Conservation (phyloP, 208 protist genomes). For the Acanthamoeba polyphaga region DNA sequence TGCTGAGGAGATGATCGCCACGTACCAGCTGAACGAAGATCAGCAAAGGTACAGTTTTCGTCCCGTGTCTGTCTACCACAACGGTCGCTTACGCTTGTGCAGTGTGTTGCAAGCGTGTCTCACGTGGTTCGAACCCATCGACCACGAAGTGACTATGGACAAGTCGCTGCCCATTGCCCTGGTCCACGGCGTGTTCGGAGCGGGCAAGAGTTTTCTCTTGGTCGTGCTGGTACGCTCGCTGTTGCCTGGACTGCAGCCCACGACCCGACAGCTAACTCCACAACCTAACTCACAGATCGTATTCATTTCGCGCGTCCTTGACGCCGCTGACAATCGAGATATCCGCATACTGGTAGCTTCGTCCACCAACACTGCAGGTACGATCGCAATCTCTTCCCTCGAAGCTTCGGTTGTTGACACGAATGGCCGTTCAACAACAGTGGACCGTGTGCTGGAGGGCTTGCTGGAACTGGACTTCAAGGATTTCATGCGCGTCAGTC, state of each 20-base stretch:
- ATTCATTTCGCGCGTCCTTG: slow-evolving; percentile 75
- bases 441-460: slow-evolving; percentile 87
- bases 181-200: slow-evolving; percentile 90
- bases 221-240: not conserved
- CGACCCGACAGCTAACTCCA: too few relatives aligned
- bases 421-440: not conserved
- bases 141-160: slow-evolving; percentile 9
- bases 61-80: not conserved
- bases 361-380: slow-evolving; percentile 88
- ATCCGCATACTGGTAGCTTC: slow-evolving; percentile 86
- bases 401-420: not conserved
- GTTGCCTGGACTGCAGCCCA: too few relatives aligned
- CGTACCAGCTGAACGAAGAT: slow-evolving; percentile 64
- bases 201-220: slow-evolving; percentile 87
- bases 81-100: not conserved
- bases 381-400: not conserved
- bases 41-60: slow-evolving; percentile 5
- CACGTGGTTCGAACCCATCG: slow-evolving; percentile 64
- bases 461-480: slow-evolving; percentile 83
- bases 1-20: slow-evolving; percentile 72
- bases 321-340: slow-evolving; percentile 50
- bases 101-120: slow-evolving; percentile 71
- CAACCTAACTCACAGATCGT: slow-evolving; percentile 51
- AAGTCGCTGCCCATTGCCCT: slow-evolving; percentile 76
- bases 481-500: slow-evolving; percentile 87